Conservation (phyloP, 164 flowering plant species). For the Stephania cephalantha region DNA sequence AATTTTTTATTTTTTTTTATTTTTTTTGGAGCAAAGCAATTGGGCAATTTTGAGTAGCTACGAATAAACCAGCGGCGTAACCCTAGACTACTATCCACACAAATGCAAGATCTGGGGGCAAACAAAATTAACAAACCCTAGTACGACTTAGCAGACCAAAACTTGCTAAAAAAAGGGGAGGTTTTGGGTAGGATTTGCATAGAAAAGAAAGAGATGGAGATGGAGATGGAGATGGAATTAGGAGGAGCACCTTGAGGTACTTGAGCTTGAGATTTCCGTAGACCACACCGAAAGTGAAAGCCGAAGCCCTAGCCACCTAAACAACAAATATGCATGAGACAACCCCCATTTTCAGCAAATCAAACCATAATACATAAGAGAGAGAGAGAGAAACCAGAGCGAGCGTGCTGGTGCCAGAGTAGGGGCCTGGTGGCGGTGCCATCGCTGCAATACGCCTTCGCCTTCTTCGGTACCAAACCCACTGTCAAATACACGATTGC, state of each 20-base stretch:
- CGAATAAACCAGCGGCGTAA: neutral
- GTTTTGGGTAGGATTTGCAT: neutral
- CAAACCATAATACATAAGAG: neutral
- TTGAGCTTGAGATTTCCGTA: slow-evolving; percentile 68
- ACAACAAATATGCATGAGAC: neutral
- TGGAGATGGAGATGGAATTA: neutral
- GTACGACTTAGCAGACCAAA: neutral
- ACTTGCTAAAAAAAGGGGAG: too few species aligned
- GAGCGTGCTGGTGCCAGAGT: slow-evolving; percentile 70
- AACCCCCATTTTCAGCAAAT: neutral
- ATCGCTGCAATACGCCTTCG: slow-evolving; percentile 16
- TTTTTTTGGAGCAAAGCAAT: too few species aligned
- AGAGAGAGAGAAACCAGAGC: slow-evolving; percentile 36
- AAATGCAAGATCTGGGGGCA: neutral
- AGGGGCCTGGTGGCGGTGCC: slow-evolving; percentile 64
- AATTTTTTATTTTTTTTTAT: too few species aligned
- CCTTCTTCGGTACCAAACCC: too few species aligned
- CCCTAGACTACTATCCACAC: neutral
- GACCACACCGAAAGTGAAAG: slow-evolving; percentile 56
- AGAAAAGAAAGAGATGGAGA: neutral
- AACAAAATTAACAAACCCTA: neutral
- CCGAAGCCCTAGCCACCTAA: slow-evolving; percentile 72
- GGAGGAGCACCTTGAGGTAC: slow-evolving; percentile 44
- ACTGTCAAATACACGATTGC: too few species aligned
- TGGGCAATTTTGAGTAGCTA: too few species aligned